Percentiles rank a stretch among this genome's conserved stretches.
phyloP scores from a whole-genome alignment of 805 yeast species.

The Wickerhamiella sergipiensis region DNA sequence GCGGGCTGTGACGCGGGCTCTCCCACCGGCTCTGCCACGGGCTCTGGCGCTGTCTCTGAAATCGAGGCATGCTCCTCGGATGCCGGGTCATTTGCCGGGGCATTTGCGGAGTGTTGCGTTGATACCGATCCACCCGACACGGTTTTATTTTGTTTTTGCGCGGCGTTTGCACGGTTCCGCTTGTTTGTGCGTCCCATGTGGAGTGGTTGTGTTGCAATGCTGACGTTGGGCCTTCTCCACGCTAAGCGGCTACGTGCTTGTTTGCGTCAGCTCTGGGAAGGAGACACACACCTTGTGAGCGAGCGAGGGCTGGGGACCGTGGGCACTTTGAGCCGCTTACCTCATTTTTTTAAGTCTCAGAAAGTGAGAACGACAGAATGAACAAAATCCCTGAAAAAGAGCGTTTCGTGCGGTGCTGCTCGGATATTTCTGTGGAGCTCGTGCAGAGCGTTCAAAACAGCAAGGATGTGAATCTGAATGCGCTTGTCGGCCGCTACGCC shows the following conservation, averaged over 20 bases:
- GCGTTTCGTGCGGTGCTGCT: slow-evolving; percentile 81
- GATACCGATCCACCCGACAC: background rate
- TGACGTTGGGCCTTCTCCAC: background rate
- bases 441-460: slow-evolving; percentile 62
- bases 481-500: slow-evolving; percentile 69
- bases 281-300: too few species aligned
- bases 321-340: background rate
- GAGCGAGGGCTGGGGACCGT: too few species aligned
- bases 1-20: too few species aligned
- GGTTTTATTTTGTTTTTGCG: background rate
- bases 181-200: background rate
- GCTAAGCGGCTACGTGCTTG: background rate
- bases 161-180: background rate
- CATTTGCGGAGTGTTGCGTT: background rate
- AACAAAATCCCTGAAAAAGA: slow-evolving; percentile 84
- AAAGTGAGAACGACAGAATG: slow-evolving; percentile 29
- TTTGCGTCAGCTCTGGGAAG: background rate
- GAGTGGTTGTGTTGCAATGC: background rate
- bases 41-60: too few species aligned
- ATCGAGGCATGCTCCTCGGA: background rate
- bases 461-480: slow-evolving; percentile 78
- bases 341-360: background rate
- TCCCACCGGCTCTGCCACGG: too few species aligned
- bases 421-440: slow-evolving; percentile 77
- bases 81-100: background rate